A percentile compares a stretch with the other conserved stretches of the same genome.
Evolutionary conservation across 768 basidiomycete genomes (phyloP).

Genomic region (Kwoniella sp.): DNA sequence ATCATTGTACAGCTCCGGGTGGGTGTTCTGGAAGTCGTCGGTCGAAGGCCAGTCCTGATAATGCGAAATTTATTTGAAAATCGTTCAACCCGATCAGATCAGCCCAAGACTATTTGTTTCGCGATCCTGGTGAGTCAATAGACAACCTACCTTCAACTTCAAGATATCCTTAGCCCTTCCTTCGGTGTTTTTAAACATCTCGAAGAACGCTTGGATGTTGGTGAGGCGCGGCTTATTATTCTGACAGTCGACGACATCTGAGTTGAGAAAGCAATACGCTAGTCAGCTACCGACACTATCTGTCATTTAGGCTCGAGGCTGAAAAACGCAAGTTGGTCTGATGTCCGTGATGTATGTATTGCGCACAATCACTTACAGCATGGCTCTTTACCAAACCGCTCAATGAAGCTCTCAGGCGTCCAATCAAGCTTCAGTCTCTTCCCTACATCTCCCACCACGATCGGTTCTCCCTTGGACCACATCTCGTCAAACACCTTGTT

Average conservation of each 20-base stretch:
- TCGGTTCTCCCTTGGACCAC: constrained; percentile 74
- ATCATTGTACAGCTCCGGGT: constrained; percentile 83
- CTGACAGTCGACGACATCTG: constrained; percentile 81
- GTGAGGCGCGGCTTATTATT: constrained; percentile 66
- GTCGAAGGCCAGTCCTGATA: constrained; percentile 87
- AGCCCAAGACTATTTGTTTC: neutral
- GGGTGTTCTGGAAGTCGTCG: constrained; percentile 76
- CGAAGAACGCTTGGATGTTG: constrained; percentile 78
- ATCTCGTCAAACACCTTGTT: constrained; percentile 67
- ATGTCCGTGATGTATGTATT: too few relatives aligned
- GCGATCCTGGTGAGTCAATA: neutral
- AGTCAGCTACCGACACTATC: neutral
- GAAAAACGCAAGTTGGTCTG: too few relatives aligned
- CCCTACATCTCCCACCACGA: constrained; percentile 73
- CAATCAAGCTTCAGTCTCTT: constrained; percentile 70
- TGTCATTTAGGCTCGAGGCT: too few relatives aligned
- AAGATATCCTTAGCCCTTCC: constrained; percentile 59
- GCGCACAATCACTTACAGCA: constrained; percentile 39
- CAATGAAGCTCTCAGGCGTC: constrained; percentile 79
- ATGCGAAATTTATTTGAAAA: neutral
- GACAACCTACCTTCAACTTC: constrained; percentile 71
- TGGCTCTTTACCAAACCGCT: constrained; percentile 56
- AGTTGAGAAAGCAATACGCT: constrained; percentile 58
- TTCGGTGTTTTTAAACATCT: constrained; percentile 70
- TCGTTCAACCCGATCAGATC: neutral